Base-by-base conservation (phyloP, 305 asterid species). In the Fraxinus latifolia region DNA sequence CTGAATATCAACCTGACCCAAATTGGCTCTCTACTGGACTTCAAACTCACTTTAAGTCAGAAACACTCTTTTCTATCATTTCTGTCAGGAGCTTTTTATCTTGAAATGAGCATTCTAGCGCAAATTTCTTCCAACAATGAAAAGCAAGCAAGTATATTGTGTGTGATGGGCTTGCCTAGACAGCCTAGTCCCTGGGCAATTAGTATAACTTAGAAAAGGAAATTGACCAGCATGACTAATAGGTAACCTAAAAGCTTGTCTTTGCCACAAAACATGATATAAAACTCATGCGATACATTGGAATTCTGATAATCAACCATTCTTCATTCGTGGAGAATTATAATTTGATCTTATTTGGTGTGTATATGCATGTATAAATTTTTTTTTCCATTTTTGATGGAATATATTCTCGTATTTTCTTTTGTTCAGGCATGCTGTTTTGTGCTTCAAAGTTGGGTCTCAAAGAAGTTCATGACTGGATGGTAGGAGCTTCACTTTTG, bases 401-500 rank as follows among this genome's bases (percentile, higher is more conserved):
- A 72, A 74, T 58, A 84, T 60, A 67, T 72, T 53, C 23, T 75
- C 62, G 9, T 60, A 62, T 79, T 58, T 79, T 87, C 36, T 32
- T 79, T 84, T 79, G 47, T 82, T 55, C 93, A 94, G 98, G 98
- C 98, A 77, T 94, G 98, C 90, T 94, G 97, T 84, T 91, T 88
- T 87, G 85, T 94, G 74, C 95, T 94, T 80, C 98, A 94, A 79
- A 94, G 97, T 83, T 94, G 97, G 97, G 93, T 93, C 78, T 92
- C 98, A 0, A 94, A 89, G 86, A 94, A 94, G 93, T 94, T 94
- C 87, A 94, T 94, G 98, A 94, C 98, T 44, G 98, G 98, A 93
- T 93, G 97, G 98, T 94, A 89, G 74, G 6, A 78, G 12, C 33
- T 81, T 73, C 82, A 74, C 88, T 32, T 83, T 60, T 80, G 47